These are phyloP conservation scores for Noccaea caerulescens DNA, from an alignment of 345 rosid species.

Conservation along the genomic window DNA sequence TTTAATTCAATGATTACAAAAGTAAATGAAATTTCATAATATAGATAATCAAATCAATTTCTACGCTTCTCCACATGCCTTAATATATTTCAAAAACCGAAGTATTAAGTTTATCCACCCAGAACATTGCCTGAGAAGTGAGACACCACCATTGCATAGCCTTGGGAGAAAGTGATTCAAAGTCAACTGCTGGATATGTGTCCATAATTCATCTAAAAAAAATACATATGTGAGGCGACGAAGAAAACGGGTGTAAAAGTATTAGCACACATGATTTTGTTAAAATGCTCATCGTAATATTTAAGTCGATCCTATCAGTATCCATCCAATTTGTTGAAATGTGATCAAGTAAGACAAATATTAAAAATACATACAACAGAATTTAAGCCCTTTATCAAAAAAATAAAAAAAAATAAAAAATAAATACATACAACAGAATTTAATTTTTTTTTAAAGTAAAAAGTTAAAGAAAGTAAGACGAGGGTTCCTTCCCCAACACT, in stretches of 20 bases:
- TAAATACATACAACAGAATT: neutral
- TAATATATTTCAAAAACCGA: too few relatives aligned
- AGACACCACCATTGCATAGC: too few relatives aligned
- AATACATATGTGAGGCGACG: neutral
- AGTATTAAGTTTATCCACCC: too few relatives aligned
- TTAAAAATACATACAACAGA: neutral
- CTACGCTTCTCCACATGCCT: too few relatives aligned
- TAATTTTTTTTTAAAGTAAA: neutral
- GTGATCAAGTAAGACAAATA: slow-evolving; percentile 40
- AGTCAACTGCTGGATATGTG: neutral
- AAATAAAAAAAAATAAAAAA: neutral
- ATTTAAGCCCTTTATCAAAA: neutral
- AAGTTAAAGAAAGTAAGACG: slow-evolving; percentile 32
- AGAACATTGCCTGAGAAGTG: too few relatives aligned
- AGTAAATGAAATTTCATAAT: too few relatives aligned
- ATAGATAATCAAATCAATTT: too few relatives aligned
- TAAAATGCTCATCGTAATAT: neutral
- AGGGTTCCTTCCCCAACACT: slow-evolving; percentile 43
- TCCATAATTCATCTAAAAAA: neutral
- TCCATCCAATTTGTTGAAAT: slow-evolving; percentile 7
- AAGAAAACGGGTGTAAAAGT: neutral
- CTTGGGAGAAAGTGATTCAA: too few relatives aligned
- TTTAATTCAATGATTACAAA: too few relatives aligned
- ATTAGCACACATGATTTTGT: neutral
- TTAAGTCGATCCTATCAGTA: slow-evolving; percentile 3